phyloP scores from a whole-genome alignment of 805 yeast genomes.

The Zygoascus flipseniorum region DNA sequence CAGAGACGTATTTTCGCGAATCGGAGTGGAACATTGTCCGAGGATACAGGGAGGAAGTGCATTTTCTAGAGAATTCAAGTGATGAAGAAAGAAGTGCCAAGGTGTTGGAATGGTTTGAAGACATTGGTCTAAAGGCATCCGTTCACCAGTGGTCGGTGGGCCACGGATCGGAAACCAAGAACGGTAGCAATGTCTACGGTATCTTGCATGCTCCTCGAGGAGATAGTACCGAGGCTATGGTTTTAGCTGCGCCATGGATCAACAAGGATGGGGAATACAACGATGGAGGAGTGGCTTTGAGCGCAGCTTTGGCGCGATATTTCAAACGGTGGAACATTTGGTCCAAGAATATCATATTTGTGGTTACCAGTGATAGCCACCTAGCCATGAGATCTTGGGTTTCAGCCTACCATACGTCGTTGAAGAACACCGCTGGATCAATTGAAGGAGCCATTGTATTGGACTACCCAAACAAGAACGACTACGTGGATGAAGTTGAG shows the following conservation, averaged over 20 bases:
- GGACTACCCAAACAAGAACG: conserved; percentile 59
- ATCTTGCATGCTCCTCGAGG: conserved; percentile 89
- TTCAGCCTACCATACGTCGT: conserved; percentile 77
- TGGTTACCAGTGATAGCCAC: conserved; percentile 66
- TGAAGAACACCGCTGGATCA: conserved; percentile 87
- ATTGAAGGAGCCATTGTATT: conserved; percentile 84
- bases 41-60: conserved; percentile 65
- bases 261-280: conserved; percentile 59
- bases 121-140: conserved; percentile 63
- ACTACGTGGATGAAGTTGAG: conserved; percentile 66
- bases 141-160: conserved; percentile 31
- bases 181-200: conserved; percentile 57
- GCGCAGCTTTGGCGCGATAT: conserved; percentile 67
- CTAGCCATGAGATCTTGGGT: conserved; percentile 79
- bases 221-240: conserved; percentile 93
- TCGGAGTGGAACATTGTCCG: conserved; percentile 89
- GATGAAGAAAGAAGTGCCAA: conserved; percentile 35
- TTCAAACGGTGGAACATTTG: conserved; percentile 83
- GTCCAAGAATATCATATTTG: conserved; percentile 89
- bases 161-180: conserved; percentile 16
- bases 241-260: conserved; percentile 79
- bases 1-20: conserved; percentile 82
- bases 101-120: conserved; percentile 53
- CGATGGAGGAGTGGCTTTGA: conserved; percentile 71
- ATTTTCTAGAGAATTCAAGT: conserved; percentile 25